A percentile compares a stretch with the other conserved stretches of the same genome.
Evolutionary conservation across 2,329 filamentous ascomycete species (phyloP).

Genomic region (Aspergillus sp.): DNA sequence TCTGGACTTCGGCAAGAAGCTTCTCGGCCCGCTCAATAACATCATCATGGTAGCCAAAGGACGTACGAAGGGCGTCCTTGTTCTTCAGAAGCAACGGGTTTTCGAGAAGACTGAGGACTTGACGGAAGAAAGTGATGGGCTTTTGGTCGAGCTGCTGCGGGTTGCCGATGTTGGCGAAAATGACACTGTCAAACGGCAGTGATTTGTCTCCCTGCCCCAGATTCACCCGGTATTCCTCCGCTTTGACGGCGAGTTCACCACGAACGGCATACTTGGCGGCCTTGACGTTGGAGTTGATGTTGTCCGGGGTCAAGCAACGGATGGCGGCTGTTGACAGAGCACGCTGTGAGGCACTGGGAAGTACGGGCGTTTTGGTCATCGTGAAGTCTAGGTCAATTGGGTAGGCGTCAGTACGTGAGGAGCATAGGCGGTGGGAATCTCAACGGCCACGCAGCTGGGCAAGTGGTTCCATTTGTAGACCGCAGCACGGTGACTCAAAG

Average conservation of each 20-base stretch:
- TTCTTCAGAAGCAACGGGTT: conserved; percentile 83
- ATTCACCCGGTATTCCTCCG: conserved; percentile 81
- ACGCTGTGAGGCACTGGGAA: conserved; percentile 29
- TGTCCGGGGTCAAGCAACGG: conserved; percentile 68
- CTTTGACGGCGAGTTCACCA: conserved; percentile 90
- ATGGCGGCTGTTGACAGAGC: conserved; percentile 47
- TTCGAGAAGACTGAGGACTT: conserved; percentile 90
- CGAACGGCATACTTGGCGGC: conserved; percentile 94
- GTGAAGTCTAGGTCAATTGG: conserved; percentile 24
- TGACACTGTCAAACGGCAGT: conserved; percentile 87
- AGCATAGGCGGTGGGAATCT: conserved; percentile 16
- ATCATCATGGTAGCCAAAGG: conserved; percentile 84
- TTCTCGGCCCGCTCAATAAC: conserved; percentile 79
- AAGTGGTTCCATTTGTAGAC: conserved; percentile 12
- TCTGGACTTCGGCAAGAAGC: conserved; percentile 79
- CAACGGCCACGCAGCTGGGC: neutral
- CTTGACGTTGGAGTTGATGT: conserved; percentile 88
- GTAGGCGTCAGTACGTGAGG: conserved; percentile 7
- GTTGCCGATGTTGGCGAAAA: conserved; percentile 98
- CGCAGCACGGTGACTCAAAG: conserved; percentile 8
- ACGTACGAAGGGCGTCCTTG: conserved; percentile 71
- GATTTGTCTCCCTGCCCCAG: conserved; percentile 54
- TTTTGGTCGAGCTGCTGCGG: conserved; percentile 98
- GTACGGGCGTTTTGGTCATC: conserved; percentile 27
- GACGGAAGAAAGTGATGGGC: conserved; percentile 98